A percentile compares a stretch with the other conserved stretches of the same genome.
phyloP scores from a whole-genome alignment of 345 rosid species.

The Boechera retrofracta region DNA sequence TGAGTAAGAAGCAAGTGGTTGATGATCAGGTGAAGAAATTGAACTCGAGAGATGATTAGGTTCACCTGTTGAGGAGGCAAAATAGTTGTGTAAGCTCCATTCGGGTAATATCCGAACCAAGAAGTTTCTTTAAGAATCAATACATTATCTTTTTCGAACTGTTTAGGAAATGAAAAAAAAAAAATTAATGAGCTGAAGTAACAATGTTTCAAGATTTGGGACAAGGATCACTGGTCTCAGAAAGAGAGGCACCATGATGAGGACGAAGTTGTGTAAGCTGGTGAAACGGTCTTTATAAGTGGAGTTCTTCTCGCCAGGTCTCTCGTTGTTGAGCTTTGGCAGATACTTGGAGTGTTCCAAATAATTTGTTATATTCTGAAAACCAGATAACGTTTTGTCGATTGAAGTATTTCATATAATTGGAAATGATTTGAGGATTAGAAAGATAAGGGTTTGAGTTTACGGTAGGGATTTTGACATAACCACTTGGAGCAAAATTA shows the following conservation, averaged over 20 bases:
- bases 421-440: neutral
- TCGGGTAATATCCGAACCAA: constrained; percentile 88
- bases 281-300: constrained; percentile 69
- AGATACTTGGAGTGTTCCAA: constrained; percentile 69
- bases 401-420: neutral
- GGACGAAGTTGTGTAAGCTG: constrained; percentile 77
- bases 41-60: neutral
- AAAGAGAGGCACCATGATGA: constrained; percentile 64
- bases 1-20: neutral
- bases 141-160: constrained; percentile 67
- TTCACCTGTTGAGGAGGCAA: constrained; percentile 59
- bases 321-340: constrained; percentile 87
- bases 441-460: constrained; percentile 5
- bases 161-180: constrained; percentile 27
- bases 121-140: constrained; percentile 81
- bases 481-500: too few relatives aligned
- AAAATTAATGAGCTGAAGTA: neutral
- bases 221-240: constrained; percentile 12
- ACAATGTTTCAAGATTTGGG: neutral
- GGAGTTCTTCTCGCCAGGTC: constrained; percentile 61
- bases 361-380: constrained; percentile 20
- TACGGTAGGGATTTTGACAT: too few relatives aligned
- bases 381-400: neutral
- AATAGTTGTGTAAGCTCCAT: constrained; percentile 70
- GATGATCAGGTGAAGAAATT: neutral